A percentile compares a stretch with the other conserved stretches of the same genome.
phyloP scores from a whole-genome alignment of 1,284 basidiomycete genomes.

The Porogramme epimiltina region DNA sequence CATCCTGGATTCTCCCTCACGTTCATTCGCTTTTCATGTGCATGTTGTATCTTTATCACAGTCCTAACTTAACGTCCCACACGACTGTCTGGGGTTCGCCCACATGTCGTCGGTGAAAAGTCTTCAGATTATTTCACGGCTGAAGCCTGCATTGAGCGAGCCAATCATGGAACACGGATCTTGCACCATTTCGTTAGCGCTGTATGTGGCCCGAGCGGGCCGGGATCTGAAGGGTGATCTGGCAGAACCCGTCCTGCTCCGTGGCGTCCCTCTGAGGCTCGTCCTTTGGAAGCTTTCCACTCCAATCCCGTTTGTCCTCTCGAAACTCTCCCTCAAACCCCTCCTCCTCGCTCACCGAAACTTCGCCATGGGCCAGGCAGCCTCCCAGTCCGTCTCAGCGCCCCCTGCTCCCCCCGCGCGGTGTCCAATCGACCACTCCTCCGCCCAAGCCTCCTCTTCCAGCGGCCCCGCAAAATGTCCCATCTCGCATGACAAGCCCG shows the following conservation, averaged over 20 bases:
- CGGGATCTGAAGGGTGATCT: not conserved
- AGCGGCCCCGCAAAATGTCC: slow-evolving; percentile 44
- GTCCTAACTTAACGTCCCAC: slow-evolving; percentile 8
- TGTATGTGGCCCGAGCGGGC: not conserved
- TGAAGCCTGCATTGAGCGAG: too few species aligned
- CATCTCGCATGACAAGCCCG: slow-evolving; percentile 40
- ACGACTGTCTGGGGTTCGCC: too few species aligned
- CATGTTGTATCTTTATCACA: slow-evolving; percentile 17
- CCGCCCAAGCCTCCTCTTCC: slow-evolving; percentile 15
- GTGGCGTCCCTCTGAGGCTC: slow-evolving; percentile 4
- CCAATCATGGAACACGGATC: too few species aligned
- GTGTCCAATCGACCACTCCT: slow-evolving; percentile 42
- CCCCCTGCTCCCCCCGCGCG: slow-evolving; percentile 30
- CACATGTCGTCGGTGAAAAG: too few species aligned
- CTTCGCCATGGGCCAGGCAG: slow-evolving; percentile 28
- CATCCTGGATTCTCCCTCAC: not conserved
- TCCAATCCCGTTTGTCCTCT: too few species aligned
- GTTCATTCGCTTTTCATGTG: slow-evolving; percentile 7
- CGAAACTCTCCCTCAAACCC: not conserved
- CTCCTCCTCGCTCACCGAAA: too few species aligned
- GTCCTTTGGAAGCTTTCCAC: too few species aligned
- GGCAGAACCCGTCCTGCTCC: slow-evolving; percentile 18
- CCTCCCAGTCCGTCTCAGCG: slow-evolving; percentile 26
- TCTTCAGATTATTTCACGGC: too few species aligned
- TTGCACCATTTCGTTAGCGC: too few species aligned